Evolutionary conservation across 1,284 basidiomycete genomes (phyloP), one percentile per base, ranked within the genome.

Genomic region (Sporisorium exsertum): DNA sequence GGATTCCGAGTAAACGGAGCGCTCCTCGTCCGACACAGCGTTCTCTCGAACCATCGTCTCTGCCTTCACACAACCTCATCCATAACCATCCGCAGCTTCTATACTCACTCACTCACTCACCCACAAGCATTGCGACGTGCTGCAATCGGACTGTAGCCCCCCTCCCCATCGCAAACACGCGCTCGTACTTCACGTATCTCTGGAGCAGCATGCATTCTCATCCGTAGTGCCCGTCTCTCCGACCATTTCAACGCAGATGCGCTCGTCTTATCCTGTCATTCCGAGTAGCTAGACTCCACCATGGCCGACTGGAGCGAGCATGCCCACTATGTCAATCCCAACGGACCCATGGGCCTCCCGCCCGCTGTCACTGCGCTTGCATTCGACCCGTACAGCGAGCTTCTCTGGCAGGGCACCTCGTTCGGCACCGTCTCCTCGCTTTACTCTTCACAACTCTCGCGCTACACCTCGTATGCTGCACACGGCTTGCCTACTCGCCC

Each of bases 381-480:
- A 4, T 94, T 98, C 84, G 95, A 98, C 87, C 92, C 94, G 7
- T 91, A 92, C 46, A 92, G 93, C 1, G 95, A 97, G 86, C 90
- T 92, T 15, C 87, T 98, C 40, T 97, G 95, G 94, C 89, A 92
- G 52, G 95, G 94, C 49, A 89, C 90, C 20, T 90, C 91, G 58
- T 87, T 90, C 42, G 95, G 96, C 8, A 88, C 89, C 71, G 89
- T 97, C 63, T 87, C 89, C 37, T 92, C 93, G 0, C 91, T 92
- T 82, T 91, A 93, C 84, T 90, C 91, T 16, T 87, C 90, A 12
- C 88, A 88, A 52, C 91, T 91, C 15, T 84, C 90, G 57, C 89
- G 91, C 49, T 92, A 88, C 27, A 81, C 87, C 1, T 79, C 85
- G 3, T 85, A 87, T 55, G 81, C 92, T 1, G 85, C 87, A 61